Evolutionary conservation across 352 stramenopile species (phyloP).

Genomic region (Pythium biforme): DNA sequence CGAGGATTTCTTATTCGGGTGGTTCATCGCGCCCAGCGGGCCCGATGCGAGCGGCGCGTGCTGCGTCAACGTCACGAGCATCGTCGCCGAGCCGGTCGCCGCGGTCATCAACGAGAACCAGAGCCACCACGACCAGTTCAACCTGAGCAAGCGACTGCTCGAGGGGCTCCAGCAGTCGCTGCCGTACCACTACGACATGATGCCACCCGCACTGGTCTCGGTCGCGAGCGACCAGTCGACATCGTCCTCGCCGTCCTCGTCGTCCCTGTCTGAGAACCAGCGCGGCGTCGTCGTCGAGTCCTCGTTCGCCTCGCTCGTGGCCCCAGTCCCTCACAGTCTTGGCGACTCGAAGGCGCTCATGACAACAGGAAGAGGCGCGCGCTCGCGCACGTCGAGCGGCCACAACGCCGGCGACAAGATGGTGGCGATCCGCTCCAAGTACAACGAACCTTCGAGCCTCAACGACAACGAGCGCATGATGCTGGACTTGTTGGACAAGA

Average conservation of each 20-base stretch:
- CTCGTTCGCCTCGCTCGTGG: neutral
- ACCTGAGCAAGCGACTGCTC: conserved; percentile 56
- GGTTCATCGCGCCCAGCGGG: conserved; percentile 27
- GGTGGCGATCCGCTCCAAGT: conserved; percentile 19
- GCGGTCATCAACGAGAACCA: conserved; percentile 23
- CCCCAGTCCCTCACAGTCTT: neutral
- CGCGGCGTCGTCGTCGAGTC: neutral
- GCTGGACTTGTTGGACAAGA: conserved; percentile 74
- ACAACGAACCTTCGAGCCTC: conserved; percentile 34
- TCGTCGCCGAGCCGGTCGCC: conserved; percentile 24
- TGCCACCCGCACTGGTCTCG: conserved; percentile 1
- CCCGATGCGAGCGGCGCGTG: conserved; percentile 13
- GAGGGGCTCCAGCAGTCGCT: conserved; percentile 35
- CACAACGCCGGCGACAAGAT: conserved; percentile 5
- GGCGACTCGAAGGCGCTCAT: conserved; percentile 10
- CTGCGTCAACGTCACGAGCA: conserved; percentile 30
- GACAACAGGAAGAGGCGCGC: conserved; percentile 2
- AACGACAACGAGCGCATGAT: conserved; percentile 75
- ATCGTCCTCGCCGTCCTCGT: conserved; percentile 5
- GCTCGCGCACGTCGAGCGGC: conserved; percentile 10
- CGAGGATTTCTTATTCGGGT: conserved; percentile 34
- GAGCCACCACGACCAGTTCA: conserved; percentile 22
- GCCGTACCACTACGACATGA: conserved; percentile 23
- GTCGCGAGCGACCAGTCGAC: conserved; percentile 5
- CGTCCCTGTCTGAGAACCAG: conserved; percentile 19